Conservation (phyloP, 106 monocot species). For the Vanilla planifolia region DNA sequence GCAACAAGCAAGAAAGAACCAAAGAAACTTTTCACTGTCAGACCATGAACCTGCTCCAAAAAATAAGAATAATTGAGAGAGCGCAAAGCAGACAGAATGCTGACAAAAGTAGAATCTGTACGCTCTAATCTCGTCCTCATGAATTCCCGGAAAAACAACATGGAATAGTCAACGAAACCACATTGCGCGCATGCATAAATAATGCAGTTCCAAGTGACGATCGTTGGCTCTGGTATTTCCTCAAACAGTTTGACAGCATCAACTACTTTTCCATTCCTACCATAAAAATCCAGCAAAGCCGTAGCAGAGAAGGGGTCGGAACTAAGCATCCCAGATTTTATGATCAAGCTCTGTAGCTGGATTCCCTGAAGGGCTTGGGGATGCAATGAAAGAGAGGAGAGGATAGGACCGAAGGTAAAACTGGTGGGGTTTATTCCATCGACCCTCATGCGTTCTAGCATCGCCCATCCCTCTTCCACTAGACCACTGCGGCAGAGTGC, state of each 20-base stretch:
- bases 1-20: slow-evolving; percentile 24
- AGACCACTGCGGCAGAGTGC: slow-evolving; percentile 12
- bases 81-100: slow-evolving; percentile 27
- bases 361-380: slow-evolving; percentile 9
- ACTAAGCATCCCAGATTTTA: slow-evolving; percentile 55
- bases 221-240: slow-evolving; percentile 46
- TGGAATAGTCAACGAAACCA: slow-evolving; percentile 22
- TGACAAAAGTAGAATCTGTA: slow-evolving; percentile 38
- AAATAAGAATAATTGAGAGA: slow-evolving; percentile 6
- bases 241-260: slow-evolving; percentile 47
- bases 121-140: slow-evolving; percentile 14
- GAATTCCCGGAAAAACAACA: slow-evolving; percentile 41
- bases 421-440: slow-evolving; percentile 29
- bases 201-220: slow-evolving; percentile 60
- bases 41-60: slow-evolving; percentile 40
- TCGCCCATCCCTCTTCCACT: slow-evolving; percentile 6
- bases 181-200: slow-evolving; percentile 24
- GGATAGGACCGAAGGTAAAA: slow-evolving; percentile 50
- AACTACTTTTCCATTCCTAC: slow-evolving; percentile 22
- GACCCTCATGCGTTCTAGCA: slow-evolving; percentile 35
- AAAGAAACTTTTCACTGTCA: slow-evolving; percentile 31
- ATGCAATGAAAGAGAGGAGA: slow-evolving; percentile 24
- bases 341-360: slow-evolving; percentile 43
- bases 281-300: slow-evolving; percentile 37
- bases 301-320: slow-evolving; percentile 41